These are phyloP conservation scores for Rozella allomycis DNA, from an alignment of 371 early-diverging fungal genomes.

Conservation along the genomic window DNA sequence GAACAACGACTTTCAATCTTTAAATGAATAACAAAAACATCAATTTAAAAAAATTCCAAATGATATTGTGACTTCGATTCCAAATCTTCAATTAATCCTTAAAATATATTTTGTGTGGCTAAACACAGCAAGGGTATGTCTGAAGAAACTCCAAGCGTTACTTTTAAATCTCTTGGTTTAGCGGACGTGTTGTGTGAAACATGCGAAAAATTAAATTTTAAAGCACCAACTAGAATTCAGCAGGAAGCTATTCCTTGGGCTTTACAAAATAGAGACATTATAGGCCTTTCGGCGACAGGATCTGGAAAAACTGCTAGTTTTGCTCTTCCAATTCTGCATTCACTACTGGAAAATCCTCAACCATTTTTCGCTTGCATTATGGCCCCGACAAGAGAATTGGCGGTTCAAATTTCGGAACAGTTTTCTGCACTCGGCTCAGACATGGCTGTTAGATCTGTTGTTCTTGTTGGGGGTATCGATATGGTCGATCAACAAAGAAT, in stretches of 20 bases:
- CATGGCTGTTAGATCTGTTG: constrained; percentile 77
- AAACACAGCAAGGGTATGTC: too few relatives aligned
- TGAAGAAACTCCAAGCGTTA: too few relatives aligned
- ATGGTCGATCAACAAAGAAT: constrained; percentile 84
- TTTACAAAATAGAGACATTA: constrained; percentile 72
- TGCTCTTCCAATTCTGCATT: constrained; percentile 83
- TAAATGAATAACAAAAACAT: too few relatives aligned
- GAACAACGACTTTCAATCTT: too few relatives aligned
- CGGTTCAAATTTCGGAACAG: constrained; percentile 80
- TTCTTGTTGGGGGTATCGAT: constrained; percentile 94
- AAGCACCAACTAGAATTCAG: constrained; percentile 94
- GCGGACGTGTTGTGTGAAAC: too few relatives aligned
- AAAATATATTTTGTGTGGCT: too few relatives aligned
- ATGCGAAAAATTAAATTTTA: too few relatives aligned
- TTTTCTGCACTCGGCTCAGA: constrained; percentile 73
- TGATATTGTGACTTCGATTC: too few relatives aligned
- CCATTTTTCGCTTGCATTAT: constrained; percentile 82
- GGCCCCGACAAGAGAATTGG: constrained; percentile 95
- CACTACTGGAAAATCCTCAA: constrained; percentile 65
- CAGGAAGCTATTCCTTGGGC: constrained; percentile 88
- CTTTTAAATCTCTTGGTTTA: too few relatives aligned
- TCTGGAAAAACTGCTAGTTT: constrained; percentile 96
- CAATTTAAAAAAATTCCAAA: too few relatives aligned
- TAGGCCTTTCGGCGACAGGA: constrained; percentile 93
- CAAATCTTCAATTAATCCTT: too few relatives aligned